A percentile compares a stretch with the other conserved stretches of the same genome.
Conservation (phyloP, 2,329 filamentous ascomycete species). For the Penicillium sp. region DNA sequence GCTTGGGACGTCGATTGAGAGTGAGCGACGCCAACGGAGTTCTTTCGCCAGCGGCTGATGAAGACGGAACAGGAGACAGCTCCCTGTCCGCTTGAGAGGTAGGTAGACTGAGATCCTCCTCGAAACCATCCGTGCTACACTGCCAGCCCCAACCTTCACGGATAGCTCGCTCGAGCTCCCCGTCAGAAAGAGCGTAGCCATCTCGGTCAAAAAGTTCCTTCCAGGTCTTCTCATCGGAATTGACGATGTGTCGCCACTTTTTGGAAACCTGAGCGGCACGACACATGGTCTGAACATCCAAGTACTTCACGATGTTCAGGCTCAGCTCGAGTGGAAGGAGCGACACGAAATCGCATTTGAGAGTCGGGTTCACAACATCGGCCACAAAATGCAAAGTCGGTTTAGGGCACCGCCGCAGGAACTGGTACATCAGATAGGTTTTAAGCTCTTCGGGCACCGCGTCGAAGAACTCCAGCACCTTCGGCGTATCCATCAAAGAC, state of each 20-base stretch:
- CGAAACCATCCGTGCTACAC: constrained; percentile 69
- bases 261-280: constrained; percentile 90
- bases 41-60: constrained; percentile 27
- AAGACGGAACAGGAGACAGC: constrained; percentile 20
- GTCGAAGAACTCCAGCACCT: constrained; percentile 86
- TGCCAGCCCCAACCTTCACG: constrained; percentile 97
- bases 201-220: constrained; percentile 85
- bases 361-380: constrained; percentile 83
- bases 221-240: constrained; percentile 93
- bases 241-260: constrained; percentile 85
- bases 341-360: constrained; percentile 90
- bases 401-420: constrained; percentile 81
- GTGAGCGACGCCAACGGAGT: constrained; percentile 20
- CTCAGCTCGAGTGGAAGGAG: constrained; percentile 82
- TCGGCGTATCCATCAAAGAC: constrained; percentile 72
- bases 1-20: constrained; percentile 42
- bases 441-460: constrained; percentile 88
- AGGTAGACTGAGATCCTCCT: constrained; percentile 71
- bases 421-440: constrained; percentile 93
- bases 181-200: constrained; percentile 72
- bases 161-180: constrained; percentile 82
- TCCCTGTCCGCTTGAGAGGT: constrained; percentile 43
- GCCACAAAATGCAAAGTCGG: constrained; percentile 87
- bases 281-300: constrained; percentile 82
- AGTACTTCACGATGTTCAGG: constrained; percentile 80